Percentiles rank a stretch among this genome's conserved stretches.
Evolutionary conservation across 441 rosid genomes (phyloP).

Genomic region (Caryocar brasiliense): DNA sequence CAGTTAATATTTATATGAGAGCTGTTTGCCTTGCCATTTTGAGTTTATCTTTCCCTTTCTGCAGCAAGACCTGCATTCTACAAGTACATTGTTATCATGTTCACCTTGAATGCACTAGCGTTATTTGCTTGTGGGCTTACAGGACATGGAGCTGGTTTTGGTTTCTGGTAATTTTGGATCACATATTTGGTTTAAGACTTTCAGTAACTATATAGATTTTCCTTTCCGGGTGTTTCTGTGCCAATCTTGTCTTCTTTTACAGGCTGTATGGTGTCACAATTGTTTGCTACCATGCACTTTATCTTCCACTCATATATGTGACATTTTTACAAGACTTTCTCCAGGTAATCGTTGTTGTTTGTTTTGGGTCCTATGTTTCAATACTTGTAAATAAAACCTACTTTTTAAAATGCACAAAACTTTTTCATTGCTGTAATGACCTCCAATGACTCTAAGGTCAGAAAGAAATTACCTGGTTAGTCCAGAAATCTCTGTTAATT

Average conservation of each 20-base stretch:
- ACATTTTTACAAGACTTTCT: slow-evolving; percentile 89
- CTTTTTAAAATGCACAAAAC: not conserved
- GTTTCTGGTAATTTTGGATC: slow-evolving; percentile 51
- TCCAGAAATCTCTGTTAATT: too few species aligned
- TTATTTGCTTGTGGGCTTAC: slow-evolving; percentile 58
- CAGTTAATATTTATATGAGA: not conserved
- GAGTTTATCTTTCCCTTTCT: slow-evolving; percentile 2
- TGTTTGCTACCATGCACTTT: slow-evolving; percentile 73
- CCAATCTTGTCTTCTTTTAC: slow-evolving; percentile 10
- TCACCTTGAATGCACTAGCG: slow-evolving; percentile 46
- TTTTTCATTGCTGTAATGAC: too few species aligned
- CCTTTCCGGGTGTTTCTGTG: not conserved
- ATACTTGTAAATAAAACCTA: too few species aligned
- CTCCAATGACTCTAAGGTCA: too few species aligned
- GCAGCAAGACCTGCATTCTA: slow-evolving; percentile 90
- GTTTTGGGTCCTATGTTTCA: not conserved
- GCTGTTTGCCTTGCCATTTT: not conserved
- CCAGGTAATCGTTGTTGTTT: slow-evolving; percentile 37
- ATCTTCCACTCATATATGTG: slow-evolving; percentile 68
- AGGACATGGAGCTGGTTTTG: slow-evolving; percentile 55
- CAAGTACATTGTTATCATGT: slow-evolving; percentile 58
- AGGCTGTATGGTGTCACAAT: slow-evolving; percentile 64
- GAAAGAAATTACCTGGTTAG: too few species aligned
- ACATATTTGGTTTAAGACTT: not conserved
- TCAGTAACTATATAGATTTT: not conserved